Evolutionary conservation across 306 rosid genomes (phyloP).

Genomic region (Pachyrhizus erosus): DNA sequence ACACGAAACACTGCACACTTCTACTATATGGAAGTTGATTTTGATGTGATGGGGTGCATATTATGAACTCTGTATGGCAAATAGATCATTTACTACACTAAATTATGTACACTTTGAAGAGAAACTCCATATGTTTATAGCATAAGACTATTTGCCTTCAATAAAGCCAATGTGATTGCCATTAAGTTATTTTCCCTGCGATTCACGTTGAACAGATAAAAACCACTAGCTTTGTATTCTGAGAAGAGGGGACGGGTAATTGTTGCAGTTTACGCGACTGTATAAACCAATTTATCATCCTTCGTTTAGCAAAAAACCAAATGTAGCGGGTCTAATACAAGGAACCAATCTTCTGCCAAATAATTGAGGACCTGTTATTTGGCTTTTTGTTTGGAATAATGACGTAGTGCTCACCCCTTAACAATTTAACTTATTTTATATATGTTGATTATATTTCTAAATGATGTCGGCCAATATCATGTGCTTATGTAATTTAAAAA

Average conservation of each 20-base stretch:
- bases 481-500: not conserved
- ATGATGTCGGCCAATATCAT: not conserved
- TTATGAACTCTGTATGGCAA: not conserved
- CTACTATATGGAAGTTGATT: not conserved
- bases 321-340: constrained; percentile 15
- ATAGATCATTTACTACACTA: not conserved
- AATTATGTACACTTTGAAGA: not conserved
- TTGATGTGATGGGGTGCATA: not conserved
- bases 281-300: not conserved
- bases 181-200: not conserved
- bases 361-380: constrained; percentile 15
- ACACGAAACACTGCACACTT: not conserved
- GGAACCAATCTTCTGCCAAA: constrained; percentile 19
- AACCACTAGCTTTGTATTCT: not conserved
- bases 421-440: not conserved
- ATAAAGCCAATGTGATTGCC: too few species aligned
- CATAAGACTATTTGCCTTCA: too few species aligned
- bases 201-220: not conserved
- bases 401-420: not conserved
- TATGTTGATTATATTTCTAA: not conserved
- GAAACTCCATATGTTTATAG: not conserved
- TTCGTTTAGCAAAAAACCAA: not conserved
- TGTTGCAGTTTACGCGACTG: constrained; percentile 9
- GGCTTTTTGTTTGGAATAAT: not conserved
- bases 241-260: not conserved